Base-by-base conservation (phyloP, 1,284 basidiomycete genomes). In the Sporisorium sorghi region DNA sequence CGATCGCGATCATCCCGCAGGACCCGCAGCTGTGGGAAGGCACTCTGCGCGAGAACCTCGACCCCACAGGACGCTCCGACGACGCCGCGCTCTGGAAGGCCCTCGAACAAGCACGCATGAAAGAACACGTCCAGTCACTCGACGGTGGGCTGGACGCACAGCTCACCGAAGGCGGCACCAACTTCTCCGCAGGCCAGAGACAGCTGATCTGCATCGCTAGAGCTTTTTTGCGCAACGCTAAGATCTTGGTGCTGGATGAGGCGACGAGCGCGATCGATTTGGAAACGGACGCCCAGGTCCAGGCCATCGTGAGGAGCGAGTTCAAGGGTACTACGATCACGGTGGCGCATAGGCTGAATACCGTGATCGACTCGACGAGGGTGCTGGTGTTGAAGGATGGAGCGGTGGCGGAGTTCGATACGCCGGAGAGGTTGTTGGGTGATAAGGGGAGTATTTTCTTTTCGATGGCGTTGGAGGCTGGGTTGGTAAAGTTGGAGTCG, bases 241-340 rank as follows among this genome's bases (percentile, higher is more conserved):
- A 91, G 85, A 91, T 97, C 40, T 87, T 97, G 1, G 92, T 97
- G 2, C 87, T 97, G 17, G 94, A 97, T 83, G 94, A 97, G 88
- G 92, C 91, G 88, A 79, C 77, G 77, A 73, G 57, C 15, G 79
- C 76, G 26, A 79, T 97, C 58, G 94, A 96, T 82, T 87, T 96
- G 39, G 92, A 95, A 82, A 97, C 94, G 3, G 94, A 97, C 85
- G 88, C 89, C 54, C 90, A 91, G 23, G 91, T 94, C 66, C 93
- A 94, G 86, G 89, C 89, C 8, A 92, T 93, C 68, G 92, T 94
- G 47, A 87, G 89, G 19, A 64, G 80, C 2, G 85, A 87, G 71
- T 87, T 87, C 78, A 80, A 82, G 35, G 86, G 81, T 17, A 83
- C 80, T 17, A 80, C 79, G 12, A 79, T 83, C 48, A 82, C 83